Evolutionary conservation across 768 basidiomycete species (phyloP), one percentile per base, ranked within the genome.

Genomic region (Rhizopogon vulgaris): DNA sequence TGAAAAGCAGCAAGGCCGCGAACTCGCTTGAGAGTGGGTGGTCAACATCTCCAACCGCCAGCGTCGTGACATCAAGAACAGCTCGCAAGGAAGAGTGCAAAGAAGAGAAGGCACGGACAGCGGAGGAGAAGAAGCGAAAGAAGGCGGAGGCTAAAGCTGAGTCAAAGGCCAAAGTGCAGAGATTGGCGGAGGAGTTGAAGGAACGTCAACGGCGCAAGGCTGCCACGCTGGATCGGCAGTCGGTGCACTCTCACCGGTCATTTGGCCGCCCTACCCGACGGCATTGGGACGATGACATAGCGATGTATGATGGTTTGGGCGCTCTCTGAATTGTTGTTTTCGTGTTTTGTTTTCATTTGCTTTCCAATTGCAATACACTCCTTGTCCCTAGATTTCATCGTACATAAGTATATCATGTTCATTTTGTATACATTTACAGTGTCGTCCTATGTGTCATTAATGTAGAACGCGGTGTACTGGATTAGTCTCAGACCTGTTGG

Each of bases 131-230:
- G 62, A 60, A 51, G 56, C 63, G 67, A 63, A 70, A 72, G 55
- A 77, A 74, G 65, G 71, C 73, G 6, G 67, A 72, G 48, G 66
- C 70, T 49, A 67, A 70, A 24, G 71, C 73, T 9, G 67, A 72
- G 48, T 63, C 69, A 43, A 67, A 69, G 32, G 69, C 69, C 49
- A 71, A 63, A 56, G 65, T 63, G 30, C 73, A 76, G 52, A 69
- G 69, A 47, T 66, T 79, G 30, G 77, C 78, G n/a, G 60, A 67
- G 51, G 69, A 76, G 42, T 67, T 79, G 55, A 76, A 73, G 61
- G 68, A 69, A 47, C 67, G 62, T 60, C 56, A 63, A 64, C 58
- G 69, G 54, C 70, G 69, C 11, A 60, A 62, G 41, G 54, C 51
- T 6, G 62, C 64, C 2, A 61, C 64, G 7, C 50, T 52, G 11